These are phyloP conservation scores for Saturnispora kantuleensis DNA, from an alignment of 805 yeast genomes.

Conservation along the genomic window DNA sequence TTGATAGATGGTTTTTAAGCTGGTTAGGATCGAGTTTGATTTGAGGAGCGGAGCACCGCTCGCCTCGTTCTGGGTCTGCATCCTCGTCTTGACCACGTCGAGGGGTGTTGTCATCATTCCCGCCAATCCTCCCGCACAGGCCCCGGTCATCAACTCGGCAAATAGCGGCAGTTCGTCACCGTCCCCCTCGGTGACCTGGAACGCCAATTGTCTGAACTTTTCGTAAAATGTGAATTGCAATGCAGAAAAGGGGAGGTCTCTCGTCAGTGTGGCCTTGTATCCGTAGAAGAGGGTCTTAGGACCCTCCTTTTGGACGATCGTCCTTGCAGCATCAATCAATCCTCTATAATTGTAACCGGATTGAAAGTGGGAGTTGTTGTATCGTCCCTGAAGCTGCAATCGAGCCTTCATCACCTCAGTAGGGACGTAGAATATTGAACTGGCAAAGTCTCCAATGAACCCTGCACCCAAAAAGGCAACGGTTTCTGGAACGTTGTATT, in stretches of 20 bases:
- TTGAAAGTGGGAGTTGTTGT: slow-evolving; percentile 66
- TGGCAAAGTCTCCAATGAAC: slow-evolving; percentile 84
- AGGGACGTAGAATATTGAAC: slow-evolving; percentile 86
- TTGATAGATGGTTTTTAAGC: slow-evolving; percentile 47
- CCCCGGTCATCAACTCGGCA: slow-evolving; percentile 78
- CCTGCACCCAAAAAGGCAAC: slow-evolving; percentile 77
- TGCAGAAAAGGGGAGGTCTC: slow-evolving; percentile 95
- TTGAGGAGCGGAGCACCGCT: slow-evolving; percentile 16
- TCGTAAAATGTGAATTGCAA: slow-evolving; percentile 95
- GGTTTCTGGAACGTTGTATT: slow-evolving; percentile 63
- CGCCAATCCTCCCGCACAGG: slow-evolving; percentile 90
- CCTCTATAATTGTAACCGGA: slow-evolving; percentile 83
- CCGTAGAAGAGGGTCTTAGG: slow-evolving; percentile 71
- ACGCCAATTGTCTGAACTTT: slow-evolving; percentile 58
- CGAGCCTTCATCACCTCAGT: slow-evolving; percentile 91
- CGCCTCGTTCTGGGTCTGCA: slow-evolving; percentile 65
- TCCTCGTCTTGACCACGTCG: slow-evolving; percentile 85
- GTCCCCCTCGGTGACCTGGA: slow-evolving; percentile 19
- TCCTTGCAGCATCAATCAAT: slow-evolving; percentile 56
- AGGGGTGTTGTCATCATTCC: slow-evolving; percentile 84
- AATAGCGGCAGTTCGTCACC: slow-evolving; percentile 36
- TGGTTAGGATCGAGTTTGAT: slow-evolving; percentile 40
- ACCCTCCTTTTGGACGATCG: slow-evolving; percentile 66
- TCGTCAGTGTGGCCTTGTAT: slow-evolving; percentile 82
- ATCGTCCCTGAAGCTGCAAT: slow-evolving; percentile 82